Conservation (phyloP, 805 yeast species). For the Kodamaea laetipori region DNA sequence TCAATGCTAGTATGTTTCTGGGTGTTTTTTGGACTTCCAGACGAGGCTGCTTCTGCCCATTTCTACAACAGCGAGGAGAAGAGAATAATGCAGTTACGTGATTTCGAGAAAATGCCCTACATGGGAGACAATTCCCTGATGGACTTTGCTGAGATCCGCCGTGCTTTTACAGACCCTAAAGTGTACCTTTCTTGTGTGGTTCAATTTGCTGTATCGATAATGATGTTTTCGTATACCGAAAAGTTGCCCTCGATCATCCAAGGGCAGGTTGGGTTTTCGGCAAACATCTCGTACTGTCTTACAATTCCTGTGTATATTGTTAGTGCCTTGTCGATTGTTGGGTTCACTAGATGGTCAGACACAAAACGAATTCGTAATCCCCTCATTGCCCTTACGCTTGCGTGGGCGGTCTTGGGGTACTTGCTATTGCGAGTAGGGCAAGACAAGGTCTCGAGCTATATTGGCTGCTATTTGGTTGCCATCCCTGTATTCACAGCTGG, state of each 20-base stretch:
- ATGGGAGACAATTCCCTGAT: slow-evolving; percentile 4
- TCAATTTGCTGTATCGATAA: slow-evolving; percentile 8
- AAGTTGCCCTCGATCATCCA: neutral
- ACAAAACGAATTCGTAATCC: slow-evolving; percentile 3
- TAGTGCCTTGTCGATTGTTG: slow-evolving; percentile 6
- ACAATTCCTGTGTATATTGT: slow-evolving; percentile 2
- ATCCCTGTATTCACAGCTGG: slow-evolving; percentile 6
- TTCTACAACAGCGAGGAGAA: slow-evolving; percentile 7
- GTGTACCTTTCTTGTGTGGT: slow-evolving; percentile 3
- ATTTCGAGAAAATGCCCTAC: slow-evolving; percentile 6
- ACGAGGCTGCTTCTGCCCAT: slow-evolving; percentile 6
- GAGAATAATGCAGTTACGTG: slow-evolving; percentile 7
- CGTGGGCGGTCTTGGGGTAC: slow-evolving; percentile 8
- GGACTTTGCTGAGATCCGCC: neutral
- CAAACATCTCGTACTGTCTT: slow-evolving; percentile 1
- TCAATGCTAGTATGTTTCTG: slow-evolving; percentile 8
- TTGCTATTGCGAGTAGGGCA: slow-evolving; percentile 5
- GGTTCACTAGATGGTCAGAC: slow-evolving; percentile 6
- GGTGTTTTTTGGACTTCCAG: slow-evolving; percentile 8
- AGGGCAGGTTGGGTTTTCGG: neutral
- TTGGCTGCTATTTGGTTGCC: slow-evolving; percentile 7
- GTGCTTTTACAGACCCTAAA: slow-evolving; percentile 7
- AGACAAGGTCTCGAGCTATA: slow-evolving; percentile 6
- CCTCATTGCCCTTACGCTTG: slow-evolving; percentile 1
- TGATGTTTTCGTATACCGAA: slow-evolving; percentile 7